phyloP scores from a whole-genome alignment of 2,329 filamentous ascomycete species.

The Pseudocercospora musae region DNA sequence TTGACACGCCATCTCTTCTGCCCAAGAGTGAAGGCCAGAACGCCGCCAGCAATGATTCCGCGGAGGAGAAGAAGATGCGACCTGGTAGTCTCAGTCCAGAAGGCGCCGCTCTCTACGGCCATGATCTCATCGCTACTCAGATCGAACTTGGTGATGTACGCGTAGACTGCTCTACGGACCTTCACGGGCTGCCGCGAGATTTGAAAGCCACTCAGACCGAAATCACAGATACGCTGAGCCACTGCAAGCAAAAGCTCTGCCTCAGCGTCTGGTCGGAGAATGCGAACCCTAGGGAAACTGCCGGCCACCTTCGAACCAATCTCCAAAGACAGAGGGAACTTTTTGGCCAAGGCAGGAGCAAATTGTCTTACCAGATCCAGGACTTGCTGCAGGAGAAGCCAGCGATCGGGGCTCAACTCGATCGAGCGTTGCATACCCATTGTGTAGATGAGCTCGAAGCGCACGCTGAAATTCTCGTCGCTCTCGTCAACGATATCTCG shows the following conservation, averaged over 20 bases:
- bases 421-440: conserved; percentile 41
- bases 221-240: conserved; percentile 34
- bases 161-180: conserved; percentile 16
- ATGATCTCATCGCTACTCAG: conserved; percentile 11
- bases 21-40: conserved; percentile 58
- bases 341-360: background rate
- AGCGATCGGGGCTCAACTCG: conserved; percentile 42
- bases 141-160: conserved; percentile 23
- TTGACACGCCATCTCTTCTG: conserved; percentile 66
- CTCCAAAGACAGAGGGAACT: conserved; percentile 21
- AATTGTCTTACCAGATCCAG: conserved; percentile 32
- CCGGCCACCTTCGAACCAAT: conserved; percentile 8
- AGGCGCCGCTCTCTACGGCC: conserved; percentile 14
- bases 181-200: conserved; percentile 16
- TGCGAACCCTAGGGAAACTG: conserved; percentile 55
- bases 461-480: conserved; percentile 43
- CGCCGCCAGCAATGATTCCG: conserved; percentile 59
- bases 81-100: conserved; percentile 24
- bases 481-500: conserved; percentile 65
- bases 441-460: conserved; percentile 46
- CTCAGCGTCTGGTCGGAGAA: conserved; percentile 47
- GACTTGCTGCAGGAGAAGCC: conserved; percentile 38
- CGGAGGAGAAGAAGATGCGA: conserved; percentile 55
- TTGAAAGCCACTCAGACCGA: conserved; percentile 23
- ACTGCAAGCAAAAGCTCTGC: conserved; percentile 41